These are phyloP conservation scores for Gillenia trifoliata DNA, from an alignment of 306 rosid genomes.

Conservation along the genomic window DNA sequence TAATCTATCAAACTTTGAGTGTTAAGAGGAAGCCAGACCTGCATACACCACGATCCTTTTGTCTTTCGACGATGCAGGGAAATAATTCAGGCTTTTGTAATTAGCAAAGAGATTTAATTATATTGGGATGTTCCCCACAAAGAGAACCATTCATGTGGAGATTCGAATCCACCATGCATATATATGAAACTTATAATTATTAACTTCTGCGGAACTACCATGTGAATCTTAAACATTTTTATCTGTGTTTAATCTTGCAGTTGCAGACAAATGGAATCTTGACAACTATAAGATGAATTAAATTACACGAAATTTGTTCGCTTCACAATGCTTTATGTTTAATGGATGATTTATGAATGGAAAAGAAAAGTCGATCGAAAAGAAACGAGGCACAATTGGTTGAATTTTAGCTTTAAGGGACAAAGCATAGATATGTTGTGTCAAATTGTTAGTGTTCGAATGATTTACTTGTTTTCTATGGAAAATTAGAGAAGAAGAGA, in stretches of 20 bases:
- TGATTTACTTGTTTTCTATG: too few relatives aligned
- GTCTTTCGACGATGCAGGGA: background rate
- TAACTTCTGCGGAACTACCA: background rate
- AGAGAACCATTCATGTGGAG: constrained; percentile 4
- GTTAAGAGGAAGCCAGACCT: constrained; percentile 1
- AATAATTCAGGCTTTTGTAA: background rate
- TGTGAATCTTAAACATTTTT: background rate
- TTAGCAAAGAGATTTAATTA: background rate
- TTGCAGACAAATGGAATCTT: background rate
- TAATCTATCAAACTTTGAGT: background rate
- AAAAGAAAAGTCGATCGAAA: background rate
- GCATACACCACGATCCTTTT: background rate
- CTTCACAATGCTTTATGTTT: background rate
- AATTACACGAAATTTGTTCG: background rate
- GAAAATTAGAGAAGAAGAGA: too few relatives aligned
- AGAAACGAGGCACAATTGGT: too few relatives aligned
- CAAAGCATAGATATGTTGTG: background rate
- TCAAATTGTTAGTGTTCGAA: too few relatives aligned
- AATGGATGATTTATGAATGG: background rate
- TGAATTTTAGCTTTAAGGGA: background rate
- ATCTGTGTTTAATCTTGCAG: background rate
- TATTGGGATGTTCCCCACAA: background rate
- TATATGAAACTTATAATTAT: background rate
- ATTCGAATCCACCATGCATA: background rate
- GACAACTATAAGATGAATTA: background rate